Conservation (phyloP, 768 basidiomycete species). For the Mycena chlorophos region DNA sequence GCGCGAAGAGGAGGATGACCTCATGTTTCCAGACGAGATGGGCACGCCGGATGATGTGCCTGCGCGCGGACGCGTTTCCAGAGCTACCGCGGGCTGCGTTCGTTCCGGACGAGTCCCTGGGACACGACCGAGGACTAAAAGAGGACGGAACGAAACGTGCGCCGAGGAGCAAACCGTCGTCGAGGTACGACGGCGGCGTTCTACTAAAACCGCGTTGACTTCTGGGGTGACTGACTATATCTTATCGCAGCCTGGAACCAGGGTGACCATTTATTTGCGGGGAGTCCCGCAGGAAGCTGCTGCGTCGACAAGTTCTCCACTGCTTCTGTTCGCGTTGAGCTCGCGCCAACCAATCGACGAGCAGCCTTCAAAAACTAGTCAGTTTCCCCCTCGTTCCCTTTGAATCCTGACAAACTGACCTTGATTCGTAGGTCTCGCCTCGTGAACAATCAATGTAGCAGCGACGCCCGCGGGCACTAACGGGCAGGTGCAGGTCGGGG, state of each 20-base stretch:
- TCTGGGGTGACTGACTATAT: not conserved
- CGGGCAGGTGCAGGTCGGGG: too few species aligned
- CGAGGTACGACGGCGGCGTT: conserved; percentile 61
- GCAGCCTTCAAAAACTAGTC: too few species aligned
- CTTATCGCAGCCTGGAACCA: conserved; percentile 65
- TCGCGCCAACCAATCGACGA: too few species aligned
- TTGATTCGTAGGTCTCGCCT: too few species aligned
- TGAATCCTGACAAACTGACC: too few species aligned
- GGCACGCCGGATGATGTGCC: conserved; percentile 88
- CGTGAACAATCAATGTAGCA: too few species aligned
- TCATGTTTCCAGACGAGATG: conserved; percentile 92
- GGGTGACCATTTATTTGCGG: conserved; percentile 76
- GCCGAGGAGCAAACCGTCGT: conserved; percentile 59
- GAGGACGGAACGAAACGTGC: conserved; percentile 74
- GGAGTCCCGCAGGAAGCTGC: conserved; percentile 69
- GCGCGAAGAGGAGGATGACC: conserved; percentile 77
- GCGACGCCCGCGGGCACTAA: too few species aligned
- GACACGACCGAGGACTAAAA: conserved; percentile 97
- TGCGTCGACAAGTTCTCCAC: conserved; percentile 37
- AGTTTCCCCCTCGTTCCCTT: too few species aligned
- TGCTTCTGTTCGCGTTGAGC: conserved; percentile 78
- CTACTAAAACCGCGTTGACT: not conserved
- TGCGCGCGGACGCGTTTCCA: conserved; percentile 84
- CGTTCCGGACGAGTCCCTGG: conserved; percentile 96
- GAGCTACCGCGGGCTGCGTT: conserved; percentile 86